Evolutionary conservation across 345 rosid species (phyloP).

Genomic region (Gossypium sturtianum): DNA sequence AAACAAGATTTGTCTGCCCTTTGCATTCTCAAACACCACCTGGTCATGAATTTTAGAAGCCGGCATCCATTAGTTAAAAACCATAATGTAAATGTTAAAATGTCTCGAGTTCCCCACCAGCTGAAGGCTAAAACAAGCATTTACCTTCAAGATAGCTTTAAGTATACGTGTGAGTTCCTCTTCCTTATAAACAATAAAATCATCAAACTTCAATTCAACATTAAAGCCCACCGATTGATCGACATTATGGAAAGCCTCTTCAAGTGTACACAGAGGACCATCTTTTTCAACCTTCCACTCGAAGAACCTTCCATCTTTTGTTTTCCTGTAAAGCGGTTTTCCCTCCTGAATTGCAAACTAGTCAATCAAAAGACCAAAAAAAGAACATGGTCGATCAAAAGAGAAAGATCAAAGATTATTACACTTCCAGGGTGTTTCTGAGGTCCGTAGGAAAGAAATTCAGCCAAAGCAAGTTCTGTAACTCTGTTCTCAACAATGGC

Average conservation of each 20-base stretch:
- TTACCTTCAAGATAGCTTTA: constrained; percentile 38
- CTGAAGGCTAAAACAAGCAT: neutral
- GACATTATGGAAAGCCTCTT: constrained; percentile 45
- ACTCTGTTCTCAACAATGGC: constrained; percentile 47
- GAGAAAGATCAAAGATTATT: neutral
- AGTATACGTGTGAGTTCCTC: constrained; percentile 40
- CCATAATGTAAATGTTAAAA: neutral
- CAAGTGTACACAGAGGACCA: constrained; percentile 48
- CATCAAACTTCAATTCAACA: constrained; percentile 68
- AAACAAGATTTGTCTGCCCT: constrained; percentile 40
- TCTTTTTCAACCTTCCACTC: constrained; percentile 56
- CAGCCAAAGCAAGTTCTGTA: constrained; percentile 42
- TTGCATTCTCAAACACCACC: constrained; percentile 43
- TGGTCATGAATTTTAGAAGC: constrained; percentile 6
- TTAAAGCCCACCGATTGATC: constrained; percentile 48
- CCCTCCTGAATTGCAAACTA: constrained; percentile 28
- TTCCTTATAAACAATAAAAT: constrained; percentile 39
- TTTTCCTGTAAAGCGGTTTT: constrained; percentile 44
- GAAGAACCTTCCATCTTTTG: constrained; percentile 54
- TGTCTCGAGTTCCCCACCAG: neutral
- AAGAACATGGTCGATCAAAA: neutral
- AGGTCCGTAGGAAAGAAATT: constrained; percentile 51
- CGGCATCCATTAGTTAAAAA: neutral
- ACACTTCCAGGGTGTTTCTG: constrained; percentile 32
- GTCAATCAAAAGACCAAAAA: neutral